Evolutionary conservation across 805 yeast species (phyloP), one percentile per base, ranked within the genome.

Genomic region (Maudiozyma pseudohumilis): DNA sequence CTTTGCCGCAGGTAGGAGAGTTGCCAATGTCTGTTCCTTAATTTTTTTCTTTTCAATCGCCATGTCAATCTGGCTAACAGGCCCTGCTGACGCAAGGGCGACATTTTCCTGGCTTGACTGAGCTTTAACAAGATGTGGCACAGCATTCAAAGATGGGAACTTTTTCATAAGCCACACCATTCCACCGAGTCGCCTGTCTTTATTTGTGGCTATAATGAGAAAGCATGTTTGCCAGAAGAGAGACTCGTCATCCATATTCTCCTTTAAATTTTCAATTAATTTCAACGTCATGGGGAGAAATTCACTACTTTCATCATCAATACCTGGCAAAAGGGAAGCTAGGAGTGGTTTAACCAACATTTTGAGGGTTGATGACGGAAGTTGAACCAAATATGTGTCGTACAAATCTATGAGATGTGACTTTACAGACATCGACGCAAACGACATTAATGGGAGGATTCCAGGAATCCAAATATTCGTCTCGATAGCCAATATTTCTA

Each of bases 241-340:
- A 1, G 76, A 56, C 52, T 84, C 84, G 49, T 85, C 77, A 28
- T 65, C 63, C 29, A 85, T 53, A 34, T 75, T 74, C 6, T 40
- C 49, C 45, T 76, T 74, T 47, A 88, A 66, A 1, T 63, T 55
- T 33, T 78, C 87, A 26, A 89, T 65, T 29, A 89, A 53, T 0
- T 63, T 62, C 38, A 86, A 45, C 1, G 78, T 70, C 2, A 77
- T 71, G 11, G 65, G 68, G 52, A 81, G 89, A 23, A 78, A 78
- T 50, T 92, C 98, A 16, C 88, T 76, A 29, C 88, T 75, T 46
- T 88, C 95, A 49, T 92, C 97, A 49, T 92, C 98, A 36, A 92
- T 71, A 0, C 95, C 95, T 0, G 95, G 87, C 3, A 89, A 59
- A 24, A 88, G 65, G 43, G 89, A 74, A 35, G 87, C 66, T 5